A percentile compares a stretch with the other conserved stretches of the same genome.
phyloP scores from a whole-genome alignment of 164 flowering plant genomes.

The Magnolia changhungtana region DNA sequence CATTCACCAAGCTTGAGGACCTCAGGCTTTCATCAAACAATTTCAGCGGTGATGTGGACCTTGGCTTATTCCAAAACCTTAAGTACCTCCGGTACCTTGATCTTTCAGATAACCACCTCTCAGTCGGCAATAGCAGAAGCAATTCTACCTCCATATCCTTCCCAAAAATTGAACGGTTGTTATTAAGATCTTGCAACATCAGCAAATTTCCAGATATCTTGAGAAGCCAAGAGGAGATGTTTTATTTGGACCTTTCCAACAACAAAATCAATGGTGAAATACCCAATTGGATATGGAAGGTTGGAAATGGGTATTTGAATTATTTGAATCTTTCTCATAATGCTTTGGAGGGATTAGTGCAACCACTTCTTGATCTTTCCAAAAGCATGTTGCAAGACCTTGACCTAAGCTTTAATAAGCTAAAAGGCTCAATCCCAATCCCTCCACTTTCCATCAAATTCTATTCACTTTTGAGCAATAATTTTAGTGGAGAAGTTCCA shows the following conservation, averaged over 20 bases:
- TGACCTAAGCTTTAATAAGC: background rate
- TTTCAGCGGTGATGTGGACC: no score
- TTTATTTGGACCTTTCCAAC: background rate
- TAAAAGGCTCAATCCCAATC: background rate
- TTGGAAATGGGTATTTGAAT: background rate
- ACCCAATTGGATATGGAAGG: background rate
- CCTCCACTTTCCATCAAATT: background rate
- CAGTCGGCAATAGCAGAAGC: no score
- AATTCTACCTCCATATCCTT: no score
- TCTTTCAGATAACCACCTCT: no score
- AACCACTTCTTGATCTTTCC: background rate
- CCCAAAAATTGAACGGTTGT: background rate
- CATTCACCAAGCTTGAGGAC: no score
- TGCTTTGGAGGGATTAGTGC: background rate
- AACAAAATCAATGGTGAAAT: background rate
- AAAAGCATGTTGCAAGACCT: background rate
- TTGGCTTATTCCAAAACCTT: no score
- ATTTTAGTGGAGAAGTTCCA: background rate
- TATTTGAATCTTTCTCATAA: background rate
- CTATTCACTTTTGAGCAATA: background rate
- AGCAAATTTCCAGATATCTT: background rate
- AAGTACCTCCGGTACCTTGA: no score
- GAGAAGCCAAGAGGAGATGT: background rate
- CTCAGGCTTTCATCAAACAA: no score
- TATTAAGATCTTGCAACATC: background rate